A percentile compares a stretch with the other conserved stretches of the same genome.
phyloP scores from a whole-genome alignment of 352 stramenopile species.

The Globisporangium splendens region DNA sequence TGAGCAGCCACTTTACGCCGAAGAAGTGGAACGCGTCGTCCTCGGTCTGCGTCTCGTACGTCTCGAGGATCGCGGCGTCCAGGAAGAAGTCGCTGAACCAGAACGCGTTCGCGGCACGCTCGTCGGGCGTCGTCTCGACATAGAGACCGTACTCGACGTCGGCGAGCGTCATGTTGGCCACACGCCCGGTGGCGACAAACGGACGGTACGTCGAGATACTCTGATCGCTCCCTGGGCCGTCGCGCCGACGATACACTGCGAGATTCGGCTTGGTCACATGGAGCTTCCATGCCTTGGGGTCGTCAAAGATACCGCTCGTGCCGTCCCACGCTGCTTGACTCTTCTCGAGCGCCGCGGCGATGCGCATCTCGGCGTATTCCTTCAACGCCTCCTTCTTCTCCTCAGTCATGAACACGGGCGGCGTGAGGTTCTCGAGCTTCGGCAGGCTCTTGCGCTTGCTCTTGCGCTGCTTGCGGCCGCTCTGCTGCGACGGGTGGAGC shows the following conservation, averaged over 20 bases:
- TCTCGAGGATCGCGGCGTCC: constrained; percentile 63
- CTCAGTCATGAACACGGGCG: constrained; percentile 8
- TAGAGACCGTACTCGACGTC: constrained; percentile 72
- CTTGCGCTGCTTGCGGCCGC: neutral
- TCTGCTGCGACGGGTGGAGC: neutral
- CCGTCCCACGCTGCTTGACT: constrained; percentile 51
- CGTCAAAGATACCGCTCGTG: constrained; percentile 56
- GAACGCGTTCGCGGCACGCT: constrained; percentile 55
- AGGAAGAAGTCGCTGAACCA: constrained; percentile 63
- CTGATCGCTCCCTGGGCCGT: constrained; percentile 3
- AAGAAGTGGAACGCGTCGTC: constrained; percentile 71
- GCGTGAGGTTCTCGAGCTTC: constrained; percentile 12
- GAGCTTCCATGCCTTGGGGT: constrained; percentile 63
- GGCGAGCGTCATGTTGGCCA: constrained; percentile 50
- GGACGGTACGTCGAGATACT: constrained; percentile 19
- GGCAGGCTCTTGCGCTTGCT: constrained; percentile 5
- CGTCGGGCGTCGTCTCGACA: constrained; percentile 62
- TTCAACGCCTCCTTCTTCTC: constrained; percentile 4
- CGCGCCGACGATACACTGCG: constrained; percentile 33
- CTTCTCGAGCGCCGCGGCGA: constrained; percentile 33
- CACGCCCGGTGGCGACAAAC: constrained; percentile 57
- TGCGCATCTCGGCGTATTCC: constrained; percentile 29
- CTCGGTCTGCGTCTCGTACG: constrained; percentile 51
- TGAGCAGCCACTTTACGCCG: constrained; percentile 75
- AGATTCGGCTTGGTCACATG: constrained; percentile 50